Percentiles rank a stretch among this genome's conserved stretches.
Conservation (phyloP, 108 stramenopile genomes). For the Cyclostephanos tholiformis region DNA sequence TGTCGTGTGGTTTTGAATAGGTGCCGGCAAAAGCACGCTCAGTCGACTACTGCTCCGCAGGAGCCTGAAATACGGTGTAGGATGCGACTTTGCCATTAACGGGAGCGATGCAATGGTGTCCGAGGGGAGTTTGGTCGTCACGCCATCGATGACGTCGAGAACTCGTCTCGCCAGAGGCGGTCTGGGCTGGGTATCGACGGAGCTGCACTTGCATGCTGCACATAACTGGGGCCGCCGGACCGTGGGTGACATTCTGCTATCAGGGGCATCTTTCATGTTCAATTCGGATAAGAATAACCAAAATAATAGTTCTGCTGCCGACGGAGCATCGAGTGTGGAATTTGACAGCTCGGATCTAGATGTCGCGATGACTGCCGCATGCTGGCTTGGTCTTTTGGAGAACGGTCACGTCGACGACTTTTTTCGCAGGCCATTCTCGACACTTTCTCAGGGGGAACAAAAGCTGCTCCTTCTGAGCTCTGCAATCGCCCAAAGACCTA, state of each 20-base stretch:
- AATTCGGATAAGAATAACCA: constrained; percentile 17
- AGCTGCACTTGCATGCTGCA: constrained; percentile 66
- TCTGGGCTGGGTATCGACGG: constrained; percentile 79
- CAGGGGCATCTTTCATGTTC: constrained; percentile 31
- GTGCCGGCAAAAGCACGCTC: constrained; percentile 67
- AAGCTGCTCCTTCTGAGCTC: constrained; percentile 71
- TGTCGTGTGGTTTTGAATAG: neutral
- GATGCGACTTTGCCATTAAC: neutral
- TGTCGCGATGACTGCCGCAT: constrained; percentile 7
- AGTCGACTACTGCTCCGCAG: constrained; percentile 59
- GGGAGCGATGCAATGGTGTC: constrained; percentile 17
- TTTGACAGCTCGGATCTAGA: constrained; percentile 6
- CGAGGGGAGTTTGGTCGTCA: constrained; percentile 29
- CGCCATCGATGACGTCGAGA: constrained; percentile 8
- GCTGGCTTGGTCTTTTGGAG: constrained; percentile 38
- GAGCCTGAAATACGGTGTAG: constrained; percentile 18
- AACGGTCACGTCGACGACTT: constrained; percentile 21
- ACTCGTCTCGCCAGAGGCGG: constrained; percentile 18
- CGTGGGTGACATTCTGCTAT: constrained; percentile 25
- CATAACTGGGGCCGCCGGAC: constrained; percentile 34
- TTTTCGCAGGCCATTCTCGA: constrained; percentile 48
- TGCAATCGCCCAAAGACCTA: constrained; percentile 64
- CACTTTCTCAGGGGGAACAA: constrained; percentile 83
- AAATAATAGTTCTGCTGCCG: neutral
- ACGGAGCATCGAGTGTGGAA: neutral